Base-by-base conservation (phyloP, 371 early-diverging fungal species). In the Rhizomucor pusillus region DNA sequence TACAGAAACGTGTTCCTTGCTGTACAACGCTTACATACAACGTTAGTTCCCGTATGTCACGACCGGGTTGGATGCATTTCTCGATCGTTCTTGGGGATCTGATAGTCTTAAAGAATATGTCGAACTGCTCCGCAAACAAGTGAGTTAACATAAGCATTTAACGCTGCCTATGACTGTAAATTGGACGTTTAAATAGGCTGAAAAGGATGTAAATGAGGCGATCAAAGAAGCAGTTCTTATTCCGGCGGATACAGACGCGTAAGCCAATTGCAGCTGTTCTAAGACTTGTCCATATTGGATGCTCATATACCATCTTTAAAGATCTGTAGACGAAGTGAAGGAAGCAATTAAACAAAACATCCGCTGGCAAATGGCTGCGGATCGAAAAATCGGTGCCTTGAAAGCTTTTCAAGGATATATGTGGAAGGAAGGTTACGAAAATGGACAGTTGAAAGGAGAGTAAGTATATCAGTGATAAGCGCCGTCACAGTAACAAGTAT, bases 371-470 rank as follows among this genome's bases (percentile, higher is more conserved):
- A 93, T 97, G 92, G 56, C 64, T 18, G 67, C 66, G 1, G 94
- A 97, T 62, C 84, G 93, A 35, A 91, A 97, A 64, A 86, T 90
- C 43, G 92, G 88, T 1, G 86, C 95, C 0, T 65, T 97, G 6
- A 97, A 97, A 66, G 78, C 86, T 0, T 88, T 97, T 54, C 98
- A 97, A 72, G 98, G 98, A 7, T 91, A 79, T 60, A 92, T 97
- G 86, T 97, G 98, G 98, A 75, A 82, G 53, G 81, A 77, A 50
- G 97, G 92, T 0, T 97, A 90, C 63, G 81, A 80, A 43, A 71
- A 67, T 11, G 94, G 94, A 3, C 79, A 80, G 43, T 70, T 97
- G 24, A 75, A 78, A 52, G 90, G 93, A 49, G 80, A 67, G 85
- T 92, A 82, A 76, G 86, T 29, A 29, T 29, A 29, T 29, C 5